phyloP scores from a whole-genome alignment of 768 basidiomycete species.

The Suillus placidus region DNA sequence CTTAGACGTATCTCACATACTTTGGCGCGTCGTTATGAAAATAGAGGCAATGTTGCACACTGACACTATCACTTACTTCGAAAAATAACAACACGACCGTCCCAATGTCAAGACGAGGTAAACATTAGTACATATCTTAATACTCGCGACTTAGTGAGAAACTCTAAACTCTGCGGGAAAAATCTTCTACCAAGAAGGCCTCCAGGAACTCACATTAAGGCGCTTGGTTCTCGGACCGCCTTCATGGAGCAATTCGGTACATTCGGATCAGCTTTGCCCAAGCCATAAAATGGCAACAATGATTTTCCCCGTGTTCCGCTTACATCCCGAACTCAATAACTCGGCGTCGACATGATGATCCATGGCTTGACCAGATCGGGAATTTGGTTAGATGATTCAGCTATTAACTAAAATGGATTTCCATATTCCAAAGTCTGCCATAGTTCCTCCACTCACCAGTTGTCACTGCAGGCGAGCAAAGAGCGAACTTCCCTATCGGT shows the following conservation, averaged over 20 bases:
- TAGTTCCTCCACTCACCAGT: not conserved
- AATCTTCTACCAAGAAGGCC: too few species aligned
- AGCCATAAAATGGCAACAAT: not conserved
- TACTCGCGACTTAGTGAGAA: too few species aligned
- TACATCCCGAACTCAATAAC: not conserved
- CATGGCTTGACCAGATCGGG: not conserved
- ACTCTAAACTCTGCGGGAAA: too few species aligned
- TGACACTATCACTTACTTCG: not conserved
- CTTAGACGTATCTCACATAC: not conserved
- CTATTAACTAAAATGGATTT: not conserved
- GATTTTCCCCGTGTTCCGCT: not conserved
- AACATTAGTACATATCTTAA: not conserved
- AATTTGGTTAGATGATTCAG: not conserved
- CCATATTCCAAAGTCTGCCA: too few species aligned
- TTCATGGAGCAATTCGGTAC: too few species aligned
- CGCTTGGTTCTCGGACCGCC: too few species aligned
- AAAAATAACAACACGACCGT: not conserved
- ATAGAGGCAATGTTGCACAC: not conserved
- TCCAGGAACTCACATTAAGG: too few species aligned
- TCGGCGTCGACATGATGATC: not conserved
- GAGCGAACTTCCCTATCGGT: not conserved
- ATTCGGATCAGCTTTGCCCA: too few species aligned
- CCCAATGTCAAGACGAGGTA: not conserved
- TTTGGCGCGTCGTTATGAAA: not conserved
- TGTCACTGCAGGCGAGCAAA: not conserved